Base-by-base conservation (phyloP, 306 rosid genomes). In the Biancaea sappan region DNA sequence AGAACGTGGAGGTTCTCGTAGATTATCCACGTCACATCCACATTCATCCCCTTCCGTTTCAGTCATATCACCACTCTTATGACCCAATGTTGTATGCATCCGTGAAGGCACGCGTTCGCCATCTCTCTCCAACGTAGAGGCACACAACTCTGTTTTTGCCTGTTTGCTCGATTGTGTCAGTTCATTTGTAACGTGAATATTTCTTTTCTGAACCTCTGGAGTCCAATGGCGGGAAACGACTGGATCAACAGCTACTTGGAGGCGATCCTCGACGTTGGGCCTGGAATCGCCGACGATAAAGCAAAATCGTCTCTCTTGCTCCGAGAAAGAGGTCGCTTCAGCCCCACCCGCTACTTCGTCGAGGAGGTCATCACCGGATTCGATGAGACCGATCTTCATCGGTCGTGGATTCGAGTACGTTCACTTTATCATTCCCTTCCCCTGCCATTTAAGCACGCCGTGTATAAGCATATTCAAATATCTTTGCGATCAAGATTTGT, bases 361-460 rank as follows among this genome's bases (percentile, higher is more conserved):
- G 97, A 94, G 72, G 98, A 94, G 82, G 97, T 94, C 77, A 88
- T 94, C 82, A 82, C 88, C 5, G 94, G 98, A 28, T 94, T 86
- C 80, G 98, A 94, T 79, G 98, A 94, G 85, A 91, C 92, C 81
- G 98, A 94, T 91, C 97, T 94, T 65, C 77, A 94, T 37, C 98
- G 98, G 68, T 94, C 97, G 0, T 91, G 98, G 98, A 97, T 94
- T 75, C 86, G 86, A 86, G 98, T 93, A 68, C 21, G 37, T 64
- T 25, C 18, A 1, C n/a, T 19, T 63, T n/a, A 2, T 9, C 2
- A 4, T 50, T n/a, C 56, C 22, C 53, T 47, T 47, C 53, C 18
- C 50, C 5, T 44, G 18, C 50, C 18, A 16, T 16, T 3, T n/a
- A 16, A 16, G 8, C 5, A 16, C 22, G 9, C 56, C 16, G 3